Evolutionary conservation across 139 green algal genomes (phyloP), one percentile per base, ranked within the genome.

Genomic region (Picochlorum costavermella): DNA sequence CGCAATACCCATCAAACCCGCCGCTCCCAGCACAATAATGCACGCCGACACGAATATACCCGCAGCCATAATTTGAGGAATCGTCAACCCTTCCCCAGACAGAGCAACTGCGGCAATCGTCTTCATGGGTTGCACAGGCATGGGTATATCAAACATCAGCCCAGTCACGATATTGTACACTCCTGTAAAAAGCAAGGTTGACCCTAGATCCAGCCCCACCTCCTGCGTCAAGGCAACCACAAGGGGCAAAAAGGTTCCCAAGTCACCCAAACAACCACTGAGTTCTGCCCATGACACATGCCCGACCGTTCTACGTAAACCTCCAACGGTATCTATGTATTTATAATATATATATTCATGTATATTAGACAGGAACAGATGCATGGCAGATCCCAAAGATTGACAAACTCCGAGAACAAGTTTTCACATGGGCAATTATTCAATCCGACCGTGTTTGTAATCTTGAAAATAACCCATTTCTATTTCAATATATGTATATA

Each of bases 101-200:
- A 94, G 43, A 4, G 84, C 86, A 17, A 94, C 75, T 6, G 86
- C 87, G 1, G 81, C 75, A 50, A 95, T 91, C 6, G 84, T 86
- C 74, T 95, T 91, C 87, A 95, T 95, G 26, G 87, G 85, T 65
- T 95, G 85, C 36, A 85, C 72, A 2, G 79, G 75, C 61, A 85
- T 73, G 40, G 79, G 79, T 9, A 83, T 84, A 11, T 69, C 75
- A 59, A 91, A 89, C 2, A 74, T 43, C 10, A 83, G 10, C 5
- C 81, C 86, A 28, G 74, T 81, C 30, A 74, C 26, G 2, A 94
- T 50, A 61, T 92, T 91, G 81, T 92, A 91, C 16, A 83, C 3
- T 16, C 86, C 86, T 6, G 83, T 89, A 59, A 84, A 77, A 14
- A 92, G 50, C 17, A 95, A 79, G 1, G 84, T 92, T 8, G 84